phyloP scores from a whole-genome alignment of 2,329 filamentous ascomycete species.

The Cladosporium cucumerinum region DNA sequence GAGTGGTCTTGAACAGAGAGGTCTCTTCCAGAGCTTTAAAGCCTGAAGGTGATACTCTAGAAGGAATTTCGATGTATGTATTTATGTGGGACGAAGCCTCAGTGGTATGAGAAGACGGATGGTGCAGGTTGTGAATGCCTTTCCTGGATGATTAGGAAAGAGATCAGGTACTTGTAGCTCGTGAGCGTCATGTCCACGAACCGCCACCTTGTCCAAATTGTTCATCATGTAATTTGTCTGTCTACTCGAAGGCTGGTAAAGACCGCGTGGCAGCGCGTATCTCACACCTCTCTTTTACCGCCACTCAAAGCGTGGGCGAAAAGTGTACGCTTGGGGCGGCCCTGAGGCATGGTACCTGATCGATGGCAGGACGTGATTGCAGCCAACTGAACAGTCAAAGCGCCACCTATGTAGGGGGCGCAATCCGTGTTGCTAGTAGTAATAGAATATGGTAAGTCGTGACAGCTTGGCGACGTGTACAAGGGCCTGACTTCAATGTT shows the following conservation, averaged over 20 bases:
- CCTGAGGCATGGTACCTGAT: background rate
- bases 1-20: constrained; percentile 34
- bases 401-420: background rate
- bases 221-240: background rate
- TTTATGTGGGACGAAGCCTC: too few relatives aligned
- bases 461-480: background rate
- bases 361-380: background rate
- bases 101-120: background rate
- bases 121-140: background rate
- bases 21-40: constrained; percentile 21
- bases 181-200: background rate
- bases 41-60: constrained; percentile 18
- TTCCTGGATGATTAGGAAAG: background rate
- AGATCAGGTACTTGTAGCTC: background rate
- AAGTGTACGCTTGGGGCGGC: background rate
- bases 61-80: constrained; percentile 15
- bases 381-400: background rate
- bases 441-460: background rate
- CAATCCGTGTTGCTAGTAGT: background rate
- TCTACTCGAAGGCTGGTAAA: background rate
- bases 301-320: background rate
- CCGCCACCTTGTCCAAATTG: background rate
- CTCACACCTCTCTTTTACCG: background rate
- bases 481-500: background rate
- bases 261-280: background rate